Percentiles rank a stretch among this genome's conserved stretches.
phyloP scores from a whole-genome alignment of 805 yeast species.

The Kregervanrija delftensis region DNA sequence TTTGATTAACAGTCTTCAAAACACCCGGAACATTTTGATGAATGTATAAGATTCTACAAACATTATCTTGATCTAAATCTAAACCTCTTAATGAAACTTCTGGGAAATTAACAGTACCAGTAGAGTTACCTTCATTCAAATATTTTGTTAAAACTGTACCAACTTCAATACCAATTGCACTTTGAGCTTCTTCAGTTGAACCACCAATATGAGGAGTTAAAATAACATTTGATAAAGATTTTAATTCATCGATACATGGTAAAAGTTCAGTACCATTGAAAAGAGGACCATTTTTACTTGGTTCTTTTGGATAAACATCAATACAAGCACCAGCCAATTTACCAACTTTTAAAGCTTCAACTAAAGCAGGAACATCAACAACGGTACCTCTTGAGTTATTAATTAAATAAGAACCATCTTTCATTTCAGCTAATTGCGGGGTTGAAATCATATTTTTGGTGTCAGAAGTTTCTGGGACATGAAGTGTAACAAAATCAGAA shows the following conservation, averaged over 20 bases:
- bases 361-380: slow-evolving; percentile 89
- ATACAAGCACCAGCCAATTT: slow-evolving; percentile 95
- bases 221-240: slow-evolving; percentile 78
- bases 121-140: slow-evolving; percentile 92
- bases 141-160: slow-evolving; percentile 79
- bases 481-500: slow-evolving; percentile 87
- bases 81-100: slow-evolving; percentile 88
- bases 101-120: slow-evolving; percentile 98
- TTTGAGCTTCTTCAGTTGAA: slow-evolving; percentile 97
- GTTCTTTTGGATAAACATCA: slow-evolving; percentile 96
- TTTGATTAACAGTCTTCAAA: slow-evolving; percentile 92
- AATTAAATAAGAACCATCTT: slow-evolving; percentile 87
- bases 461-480: slow-evolving; percentile 92
- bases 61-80: slow-evolving; percentile 77
- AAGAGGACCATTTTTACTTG: slow-evolving; percentile 89
- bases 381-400: slow-evolving; percentile 98
- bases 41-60: slow-evolving; percentile 90
- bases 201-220: slow-evolving; percentile 98
- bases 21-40: slow-evolving; percentile 99
- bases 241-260: slow-evolving; percentile 76
- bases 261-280: slow-evolving; percentile 65
- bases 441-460: slow-evolving; percentile 85
- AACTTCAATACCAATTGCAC: slow-evolving; percentile 95
- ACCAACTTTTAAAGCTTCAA: slow-evolving; percentile 86
- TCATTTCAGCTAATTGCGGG: slow-evolving; percentile 93